Evolutionary conservation across 1,139 yeast genomes (phyloP), one percentile per base, ranked within the genome.

Genomic region (Protomyces inundatus): DNA sequence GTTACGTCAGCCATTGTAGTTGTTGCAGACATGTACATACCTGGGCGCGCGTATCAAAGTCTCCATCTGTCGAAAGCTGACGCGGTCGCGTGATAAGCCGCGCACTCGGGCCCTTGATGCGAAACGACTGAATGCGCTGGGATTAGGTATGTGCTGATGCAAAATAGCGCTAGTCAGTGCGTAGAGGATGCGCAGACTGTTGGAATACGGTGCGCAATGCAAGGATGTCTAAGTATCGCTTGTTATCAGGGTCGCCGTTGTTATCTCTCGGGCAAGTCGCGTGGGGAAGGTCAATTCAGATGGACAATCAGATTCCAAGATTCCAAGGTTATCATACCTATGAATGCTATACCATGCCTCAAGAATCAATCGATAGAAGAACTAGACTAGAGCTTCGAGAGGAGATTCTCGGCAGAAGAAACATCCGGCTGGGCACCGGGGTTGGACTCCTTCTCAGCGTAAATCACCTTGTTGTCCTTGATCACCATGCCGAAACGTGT

Each of bases 401-500:
- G 37, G n/a, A 55, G 32, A 35, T 45, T 48, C 37, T 55, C 60
- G 4, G 60, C 60, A 14, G 60, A 55, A 14, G 60, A 55, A 35
- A 55, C 60, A 14, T 39, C 50, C 6, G 60, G 60, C 37, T 55
- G 54, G 6, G 54, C 88, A 55, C 79, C 88, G 66, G 71, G 73
- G 42, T 79, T 76, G 40, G 81, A 77, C 76, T 90, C 97, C 72
- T 80, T 81, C 69, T 83, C 91, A 62, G 85, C 78, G 75, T 86
- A 88, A 59, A 77, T 76, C 69, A 88, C 82, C 66, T 78, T 78
- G 69, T 91, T 91, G 69, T 83, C 77, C 70, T 84, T 84, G 65
- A 88, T 83, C 67, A 88, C 79, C 64, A 85, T 75, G 65, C 91
- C 91, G 76, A 83, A 89, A 76, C 96, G 83, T 63, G 81, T 80